Percentiles rank a stretch among this genome's conserved stretches.
Conservation (phyloP, 2,329 filamentous ascomycete genomes). For the Scopulariopsis brevicaulis region DNA sequence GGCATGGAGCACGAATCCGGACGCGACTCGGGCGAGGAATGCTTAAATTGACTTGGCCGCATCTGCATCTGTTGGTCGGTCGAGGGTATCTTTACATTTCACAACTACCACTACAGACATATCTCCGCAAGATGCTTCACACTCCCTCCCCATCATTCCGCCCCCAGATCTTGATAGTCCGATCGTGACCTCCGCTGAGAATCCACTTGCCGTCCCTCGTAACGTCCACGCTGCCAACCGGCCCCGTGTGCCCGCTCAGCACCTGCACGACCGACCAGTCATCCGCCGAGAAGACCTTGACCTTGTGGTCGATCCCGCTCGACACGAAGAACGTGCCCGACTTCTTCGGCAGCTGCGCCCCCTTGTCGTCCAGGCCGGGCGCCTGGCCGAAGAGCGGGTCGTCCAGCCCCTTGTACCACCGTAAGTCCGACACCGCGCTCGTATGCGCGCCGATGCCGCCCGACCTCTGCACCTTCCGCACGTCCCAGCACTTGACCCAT, state of each 20-base stretch:
- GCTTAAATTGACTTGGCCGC: neutral
- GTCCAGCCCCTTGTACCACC: slow-evolving; percentile 87
- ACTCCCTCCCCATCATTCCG: slow-evolving; percentile 59
- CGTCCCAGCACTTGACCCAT: slow-evolving; percentile 96
- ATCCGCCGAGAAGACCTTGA: slow-evolving; percentile 93
- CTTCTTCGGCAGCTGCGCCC: slow-evolving; percentile 63
- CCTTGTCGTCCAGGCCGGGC: slow-evolving; percentile 52
- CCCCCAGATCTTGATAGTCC: slow-evolving; percentile 93
- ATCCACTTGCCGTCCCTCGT: slow-evolving; percentile 84
- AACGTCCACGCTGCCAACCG: slow-evolving; percentile 83
- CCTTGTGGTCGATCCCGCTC: slow-evolving; percentile 84
- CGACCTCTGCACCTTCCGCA: slow-evolving; percentile 74
- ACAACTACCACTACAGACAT: neutral
- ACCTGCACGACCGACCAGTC: slow-evolving; percentile 89
- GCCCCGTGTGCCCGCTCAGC: slow-evolving; percentile 80
- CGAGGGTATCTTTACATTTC: neutral
- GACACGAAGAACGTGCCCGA: slow-evolving; percentile 86
- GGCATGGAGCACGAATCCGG: too few relatives aligned
- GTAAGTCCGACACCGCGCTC: slow-evolving; percentile 81
- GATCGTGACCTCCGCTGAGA: slow-evolving; percentile 85
- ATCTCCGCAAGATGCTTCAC: slow-evolving; percentile 14
- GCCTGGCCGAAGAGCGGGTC: slow-evolving; percentile 53
- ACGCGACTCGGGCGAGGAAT: too few relatives aligned
- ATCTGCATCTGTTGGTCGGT: neutral
- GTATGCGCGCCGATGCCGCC: slow-evolving; percentile 85